Evolutionary conservation across 768 basidiomycete species (phyloP).

Genomic region (Tulasnella calospora): DNA sequence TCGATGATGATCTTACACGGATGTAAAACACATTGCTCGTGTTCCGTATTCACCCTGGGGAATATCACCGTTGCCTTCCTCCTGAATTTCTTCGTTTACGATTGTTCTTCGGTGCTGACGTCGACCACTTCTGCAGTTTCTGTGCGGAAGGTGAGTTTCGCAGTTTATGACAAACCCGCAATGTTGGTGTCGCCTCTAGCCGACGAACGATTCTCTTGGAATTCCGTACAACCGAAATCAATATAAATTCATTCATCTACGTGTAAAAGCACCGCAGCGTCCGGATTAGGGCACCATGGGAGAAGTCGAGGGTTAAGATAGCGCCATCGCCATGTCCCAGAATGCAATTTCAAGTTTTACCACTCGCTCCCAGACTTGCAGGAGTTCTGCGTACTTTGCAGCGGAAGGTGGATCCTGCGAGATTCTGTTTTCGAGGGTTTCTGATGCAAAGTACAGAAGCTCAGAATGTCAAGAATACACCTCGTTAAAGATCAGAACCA

Average conservation of each 20-base stretch:
- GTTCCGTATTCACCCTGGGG: constrained; percentile 11
- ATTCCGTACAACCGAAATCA: background rate
- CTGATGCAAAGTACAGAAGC: constrained; percentile 40
- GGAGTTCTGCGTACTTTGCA: constrained; percentile 58
- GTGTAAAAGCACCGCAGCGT: background rate
- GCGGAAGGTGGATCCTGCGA: constrained; percentile 59
- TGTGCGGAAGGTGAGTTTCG: background rate
- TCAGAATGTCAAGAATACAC: background rate
- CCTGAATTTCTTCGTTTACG: constrained; percentile 3
- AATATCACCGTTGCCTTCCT: constrained; percentile 21
- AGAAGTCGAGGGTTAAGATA: constrained; percentile 20
- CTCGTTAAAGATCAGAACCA: constrained; percentile 32
- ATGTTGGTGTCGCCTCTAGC: background rate
- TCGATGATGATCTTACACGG: constrained; percentile 12
- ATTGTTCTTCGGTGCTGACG: background rate
- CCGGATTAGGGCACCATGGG: background rate
- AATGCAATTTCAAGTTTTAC: constrained; percentile 75
- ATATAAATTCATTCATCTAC: background rate
- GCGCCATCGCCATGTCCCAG: constrained; percentile 68
- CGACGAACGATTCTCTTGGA: background rate
- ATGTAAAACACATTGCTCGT: constrained; percentile 18
- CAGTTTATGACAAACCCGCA: background rate
- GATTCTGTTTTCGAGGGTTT: constrained; percentile 65
- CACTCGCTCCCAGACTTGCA: constrained; percentile 67
- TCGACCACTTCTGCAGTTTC: background rate